Evolutionary conservation across 73 alveolate genomes (phyloP).

Genomic region (Tetrahymena malaccensis): DNA sequence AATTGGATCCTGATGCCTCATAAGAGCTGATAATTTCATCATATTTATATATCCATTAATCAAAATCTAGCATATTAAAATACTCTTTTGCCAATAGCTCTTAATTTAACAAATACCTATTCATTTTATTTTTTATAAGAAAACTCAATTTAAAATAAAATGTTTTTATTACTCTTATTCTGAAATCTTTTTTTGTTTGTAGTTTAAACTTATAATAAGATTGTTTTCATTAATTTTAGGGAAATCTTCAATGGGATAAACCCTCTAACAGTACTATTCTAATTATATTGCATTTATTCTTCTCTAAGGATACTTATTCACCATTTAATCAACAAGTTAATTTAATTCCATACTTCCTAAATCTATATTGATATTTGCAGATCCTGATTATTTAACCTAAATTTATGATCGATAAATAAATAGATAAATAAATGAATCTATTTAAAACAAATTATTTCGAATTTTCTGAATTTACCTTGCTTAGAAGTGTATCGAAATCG

Average conservation of each 20-base stretch:
- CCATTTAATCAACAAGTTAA: conserved; percentile 18
- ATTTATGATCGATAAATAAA: too few relatives aligned
- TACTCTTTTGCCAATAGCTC: conserved; percentile 23
- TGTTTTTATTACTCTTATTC: not conserved
- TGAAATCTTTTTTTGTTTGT: conserved; percentile 7
- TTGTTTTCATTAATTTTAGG: conserved; percentile 22
- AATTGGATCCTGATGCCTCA: conserved; percentile 14
- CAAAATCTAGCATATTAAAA: conserved; percentile 35
- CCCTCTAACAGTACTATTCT: not conserved
- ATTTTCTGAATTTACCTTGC: not conserved
- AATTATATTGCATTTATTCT: conserved; percentile 27
- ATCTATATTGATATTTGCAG: not conserved
- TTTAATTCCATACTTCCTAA: conserved; percentile 17
- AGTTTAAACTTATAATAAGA: conserved; percentile 17
- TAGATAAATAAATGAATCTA: not conserved
- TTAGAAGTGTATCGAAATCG: conserved; percentile 16
- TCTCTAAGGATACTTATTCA: conserved; percentile 11
- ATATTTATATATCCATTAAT: conserved; percentile 29
- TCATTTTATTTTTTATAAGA: not conserved
- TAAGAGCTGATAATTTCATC: conserved; percentile 31
- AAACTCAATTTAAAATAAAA: not conserved
- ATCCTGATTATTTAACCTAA: not conserved
- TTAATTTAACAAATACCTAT: conserved; percentile 3
- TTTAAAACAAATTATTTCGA: not conserved
- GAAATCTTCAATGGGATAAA: conserved; percentile 2